These are phyloP conservation scores for Cyclaneusma minus DNA, from an alignment of 2,329 filamentous ascomycete species.

Conservation along the genomic window DNA sequence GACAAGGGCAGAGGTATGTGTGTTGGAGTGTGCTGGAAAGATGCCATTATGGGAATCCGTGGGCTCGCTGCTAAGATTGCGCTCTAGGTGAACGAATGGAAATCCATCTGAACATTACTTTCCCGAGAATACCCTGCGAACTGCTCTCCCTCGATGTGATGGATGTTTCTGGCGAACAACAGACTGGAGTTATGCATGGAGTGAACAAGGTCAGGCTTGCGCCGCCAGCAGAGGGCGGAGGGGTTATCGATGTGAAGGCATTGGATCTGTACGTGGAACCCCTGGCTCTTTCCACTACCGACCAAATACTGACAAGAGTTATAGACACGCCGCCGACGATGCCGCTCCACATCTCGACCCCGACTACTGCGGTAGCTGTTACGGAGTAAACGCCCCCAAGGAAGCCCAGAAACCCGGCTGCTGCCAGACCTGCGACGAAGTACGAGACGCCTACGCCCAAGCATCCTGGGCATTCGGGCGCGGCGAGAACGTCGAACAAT, in stretches of 20 bases:
- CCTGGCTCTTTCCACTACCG: constrained; percentile 6
- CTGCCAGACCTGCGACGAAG: constrained; percentile 95
- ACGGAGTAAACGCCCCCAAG: constrained; percentile 61
- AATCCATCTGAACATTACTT: constrained; percentile 94
- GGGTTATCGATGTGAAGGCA: constrained; percentile 53
- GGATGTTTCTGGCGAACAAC: constrained; percentile 96
- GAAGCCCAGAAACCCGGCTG: constrained; percentile 70
- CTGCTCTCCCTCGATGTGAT: constrained; percentile 94
- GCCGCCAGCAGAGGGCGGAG: constrained; percentile 57
- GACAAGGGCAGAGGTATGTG: constrained; percentile 81
- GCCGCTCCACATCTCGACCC: constrained; percentile 69
- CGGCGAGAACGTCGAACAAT: constrained; percentile 89
- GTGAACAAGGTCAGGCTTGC: constrained; percentile 79
- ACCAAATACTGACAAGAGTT: constrained; percentile 4
- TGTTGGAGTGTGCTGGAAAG: constrained; percentile 2
- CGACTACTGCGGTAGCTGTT: constrained; percentile 85
- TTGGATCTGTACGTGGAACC: constrained; percentile 48
- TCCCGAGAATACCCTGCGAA: constrained; percentile 87
- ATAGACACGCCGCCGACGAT: constrained; percentile 51
- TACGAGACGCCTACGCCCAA: constrained; percentile 81
- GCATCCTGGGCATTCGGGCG: constrained; percentile 88
- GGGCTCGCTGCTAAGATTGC: constrained; percentile 10
- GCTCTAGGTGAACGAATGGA: constrained; percentile 85
- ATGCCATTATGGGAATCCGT: constrained; percentile 5
- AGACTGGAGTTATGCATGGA: constrained; percentile 85